Base-by-base conservation (phyloP, 1,139 yeast species). In the Yamadazyma buinensis region DNA sequence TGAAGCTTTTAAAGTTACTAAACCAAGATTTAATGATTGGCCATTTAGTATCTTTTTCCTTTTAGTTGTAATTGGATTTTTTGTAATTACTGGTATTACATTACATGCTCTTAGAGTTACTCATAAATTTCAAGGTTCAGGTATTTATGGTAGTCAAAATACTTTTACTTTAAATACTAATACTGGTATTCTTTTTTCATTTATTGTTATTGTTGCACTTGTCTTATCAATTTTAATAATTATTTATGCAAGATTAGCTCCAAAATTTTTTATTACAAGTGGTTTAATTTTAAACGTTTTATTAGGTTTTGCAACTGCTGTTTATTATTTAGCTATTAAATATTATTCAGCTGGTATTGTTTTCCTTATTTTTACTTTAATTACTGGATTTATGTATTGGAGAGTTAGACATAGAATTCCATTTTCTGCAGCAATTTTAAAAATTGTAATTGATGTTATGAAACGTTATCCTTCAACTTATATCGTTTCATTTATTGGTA, bases 321-420 rank as follows among this genome's bases (percentile, higher is more conserved):
- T 86, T 42, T 82, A 76, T 58, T 86, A 84, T 54, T 69, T 85
- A 50, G 76, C 70, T 2, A 60, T 65, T 41, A 62, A 67, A 24
- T 82, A 85, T 55, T 86, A 80, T 64, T 80, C 88, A 8, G 90
- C 95, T 0, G 95, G 87, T 4, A 66, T 85, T 43, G 88, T 84
- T 27, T 83, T 83, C 44, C 60, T 85, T 43, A 70, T 82, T 2
- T 75, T 82, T 50, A 72, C 87, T 0, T 54, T 74, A 6, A 55
- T 86, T 37, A 68, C 84, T 9, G 87, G 88, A 2, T 77, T 73
- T 64, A 74, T 84, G 49, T 85, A 82, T 58, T 85, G 88, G 86
- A 59, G 76, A 8, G 73, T 86, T 62, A 69, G 95, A 40, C 55
- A 63, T 5, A 67, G 94, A 46, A 84, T 85, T 40, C 77, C 78